Conservation (phyloP, 164 flowering plant genomes). For the Vitis rupestris region DNA sequence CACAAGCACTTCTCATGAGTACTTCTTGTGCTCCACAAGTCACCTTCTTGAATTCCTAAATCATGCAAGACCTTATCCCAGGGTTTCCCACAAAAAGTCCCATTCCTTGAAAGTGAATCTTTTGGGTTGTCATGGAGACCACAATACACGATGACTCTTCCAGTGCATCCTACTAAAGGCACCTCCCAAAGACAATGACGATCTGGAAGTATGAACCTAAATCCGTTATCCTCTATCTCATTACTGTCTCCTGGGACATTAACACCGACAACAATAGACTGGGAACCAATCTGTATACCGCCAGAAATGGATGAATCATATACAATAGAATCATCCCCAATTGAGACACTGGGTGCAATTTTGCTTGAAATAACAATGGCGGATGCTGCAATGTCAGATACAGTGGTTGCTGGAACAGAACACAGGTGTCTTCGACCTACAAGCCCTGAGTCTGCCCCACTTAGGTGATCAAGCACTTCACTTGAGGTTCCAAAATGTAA, state of each 20-base stretch:
- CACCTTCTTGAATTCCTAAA: constrained; percentile 63
- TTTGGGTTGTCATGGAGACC: constrained; percentile 99
- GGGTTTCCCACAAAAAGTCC: constrained; percentile 96
- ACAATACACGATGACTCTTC: constrained; percentile 75
- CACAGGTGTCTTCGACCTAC: constrained; percentile 95
- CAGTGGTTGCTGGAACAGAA: constrained; percentile 92
- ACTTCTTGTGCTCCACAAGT: constrained; percentile 56
- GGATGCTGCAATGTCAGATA: constrained; percentile 88
- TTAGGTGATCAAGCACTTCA: constrained; percentile 91
- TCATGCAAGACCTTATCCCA: constrained; percentile 75
- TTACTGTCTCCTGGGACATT: constrained; percentile 42
- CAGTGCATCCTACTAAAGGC: constrained; percentile 65
- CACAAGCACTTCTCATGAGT: constrained; percentile 73
- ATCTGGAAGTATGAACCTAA: constrained; percentile 85
- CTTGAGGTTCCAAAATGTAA: constrained; percentile 98
- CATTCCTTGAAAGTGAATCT: constrained; percentile 48
- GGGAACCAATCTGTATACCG: constrained; percentile 84
- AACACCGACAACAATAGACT: constrained; percentile 79
- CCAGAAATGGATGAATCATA: constrained; percentile 81
- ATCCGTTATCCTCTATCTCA: constrained; percentile 22
- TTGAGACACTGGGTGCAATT: constrained; percentile 80
- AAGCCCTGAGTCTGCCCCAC: constrained; percentile 61
- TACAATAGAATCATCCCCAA: constrained; percentile 91
- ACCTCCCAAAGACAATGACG: constrained; percentile 99
- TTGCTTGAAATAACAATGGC: constrained; percentile 82